Evolutionary conservation across 192 early-diverging fungal genomes (phyloP), one percentile per base, ranked within the genome.

Genomic region (Coemansia sp.): DNA sequence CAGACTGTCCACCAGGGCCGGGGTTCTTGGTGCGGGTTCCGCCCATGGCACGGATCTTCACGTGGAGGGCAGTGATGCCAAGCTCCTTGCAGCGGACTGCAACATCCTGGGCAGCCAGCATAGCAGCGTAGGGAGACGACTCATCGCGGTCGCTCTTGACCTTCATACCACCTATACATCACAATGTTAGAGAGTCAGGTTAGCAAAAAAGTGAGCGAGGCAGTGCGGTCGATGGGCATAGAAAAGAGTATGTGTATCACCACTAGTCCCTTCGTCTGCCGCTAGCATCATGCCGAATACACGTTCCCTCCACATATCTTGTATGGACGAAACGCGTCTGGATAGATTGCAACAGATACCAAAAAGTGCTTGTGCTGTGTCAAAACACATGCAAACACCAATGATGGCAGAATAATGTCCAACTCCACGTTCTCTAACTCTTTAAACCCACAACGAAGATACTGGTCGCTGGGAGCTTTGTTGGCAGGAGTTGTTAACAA

Each of bases 81-180:
- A 99, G 89, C 85, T 99, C 98, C 90, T 96, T 95, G 92, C 96
- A 98, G 88, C 94, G 94, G 67, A 81, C 90, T 63, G 95, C 95
- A 82, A 97, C 98, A 84, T 99, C 95, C 89, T 98, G 96, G 71
- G 95, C 92, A 67, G 98, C 98, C 87, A 99, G 90, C 98, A 99
- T 98, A 75, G 98, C 96, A 68, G 98, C 98, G 86, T 99, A 99
- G 70, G 98, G 94, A 71, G 98, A 98, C 60, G 96, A 94, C 86
- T 99, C 98, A 85, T 99, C 98, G 89, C 98, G 96, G 86, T 99
- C 98, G 61, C 96, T 93, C 93, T 99, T 99, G 81, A 99, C 98
- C 90, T 96, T 98, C 98, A 99, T 99, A 73, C 98, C 98, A 89
- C 96, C 96, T 95, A 75, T 51, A 71, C 2, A 59, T 45, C 12